Conservation (phyloP, 2,329 filamentous ascomycete species). For the Phoma sp. region DNA sequence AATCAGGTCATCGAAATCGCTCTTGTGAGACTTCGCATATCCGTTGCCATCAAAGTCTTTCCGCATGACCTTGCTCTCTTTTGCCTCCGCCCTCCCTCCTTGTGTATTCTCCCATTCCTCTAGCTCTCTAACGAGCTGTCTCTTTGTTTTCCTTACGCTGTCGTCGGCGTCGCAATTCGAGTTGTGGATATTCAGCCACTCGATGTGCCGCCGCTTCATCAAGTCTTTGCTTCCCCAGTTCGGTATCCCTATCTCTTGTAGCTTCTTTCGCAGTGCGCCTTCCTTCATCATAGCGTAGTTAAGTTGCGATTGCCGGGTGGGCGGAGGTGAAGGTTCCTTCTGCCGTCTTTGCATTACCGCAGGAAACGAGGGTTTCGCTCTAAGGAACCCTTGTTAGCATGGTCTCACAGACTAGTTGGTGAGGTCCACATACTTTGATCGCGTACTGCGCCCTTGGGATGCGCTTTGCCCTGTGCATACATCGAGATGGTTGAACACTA, state of each 20-base stretch:
- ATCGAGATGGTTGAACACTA: conserved; percentile 83
- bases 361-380: conserved; percentile 31
- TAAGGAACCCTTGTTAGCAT: conserved; percentile 19
- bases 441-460: conserved; percentile 35
- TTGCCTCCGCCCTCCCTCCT: conserved; percentile 60
- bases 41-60: conserved; percentile 86
- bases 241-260: conserved; percentile 80
- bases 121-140: conserved; percentile 77
- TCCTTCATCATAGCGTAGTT: conserved; percentile 92
- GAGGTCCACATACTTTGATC: conserved; percentile 36
- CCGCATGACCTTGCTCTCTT: conserved; percentile 66
- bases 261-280: conserved; percentile 75
- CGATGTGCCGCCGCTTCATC: conserved; percentile 80
- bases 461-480: conserved; percentile 58
- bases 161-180: conserved; percentile 87
- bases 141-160: conserved; percentile 67
- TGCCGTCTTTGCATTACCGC: conserved; percentile 32
- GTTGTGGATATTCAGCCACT: conserved; percentile 97
- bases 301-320: conserved; percentile 68
- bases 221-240: conserved; percentile 70
- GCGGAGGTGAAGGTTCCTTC: conserved; percentile 50
- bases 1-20: conserved; percentile 80
- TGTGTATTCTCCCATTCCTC: conserved; percentile 87
- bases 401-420: neutral
- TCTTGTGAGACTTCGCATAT: conserved; percentile 76